Conservation (phyloP, 129 eudicot genomes). For the Flaveria ramosissima region DNA sequence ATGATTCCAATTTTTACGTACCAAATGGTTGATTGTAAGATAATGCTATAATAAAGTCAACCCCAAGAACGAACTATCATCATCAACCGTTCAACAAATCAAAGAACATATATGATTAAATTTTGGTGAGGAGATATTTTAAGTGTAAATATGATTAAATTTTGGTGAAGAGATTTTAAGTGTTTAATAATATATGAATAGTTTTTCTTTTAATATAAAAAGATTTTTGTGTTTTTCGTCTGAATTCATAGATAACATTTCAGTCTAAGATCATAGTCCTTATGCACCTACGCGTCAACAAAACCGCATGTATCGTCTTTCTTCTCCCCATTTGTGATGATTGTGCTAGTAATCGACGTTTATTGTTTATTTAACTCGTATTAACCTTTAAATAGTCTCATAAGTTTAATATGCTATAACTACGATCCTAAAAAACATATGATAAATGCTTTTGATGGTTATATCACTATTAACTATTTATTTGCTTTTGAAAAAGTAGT, state of each 20-base stretch:
- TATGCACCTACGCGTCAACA: no score
- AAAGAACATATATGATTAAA: neutral
- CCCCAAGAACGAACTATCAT: neutral
- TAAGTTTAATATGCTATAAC: neutral
- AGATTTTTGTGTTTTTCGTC: no score
- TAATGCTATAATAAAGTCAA: neutral
- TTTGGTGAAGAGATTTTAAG: neutral
- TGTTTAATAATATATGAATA: no score
- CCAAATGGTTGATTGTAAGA: neutral
- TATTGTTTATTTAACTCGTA: neutral
- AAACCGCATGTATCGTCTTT: no score
- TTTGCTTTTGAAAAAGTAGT: neutral
- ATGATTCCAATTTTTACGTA: neutral
- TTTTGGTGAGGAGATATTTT: neutral
- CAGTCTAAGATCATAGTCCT: no score
- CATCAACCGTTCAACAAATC: neutral
- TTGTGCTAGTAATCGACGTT: no score
- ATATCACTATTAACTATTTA: neutral
- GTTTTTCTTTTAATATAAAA: neutral
- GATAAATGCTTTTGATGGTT: neutral
- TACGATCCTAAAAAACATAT: neutral
- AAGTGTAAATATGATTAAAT: neutral
- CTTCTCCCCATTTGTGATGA: no score
- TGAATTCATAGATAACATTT: no score
- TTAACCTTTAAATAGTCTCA: no score